Percentiles rank a stretch among this genome's conserved stretches.
Conservation (phyloP, 352 stramenopile genomes). For the Pythium grandisporangium region DNA sequence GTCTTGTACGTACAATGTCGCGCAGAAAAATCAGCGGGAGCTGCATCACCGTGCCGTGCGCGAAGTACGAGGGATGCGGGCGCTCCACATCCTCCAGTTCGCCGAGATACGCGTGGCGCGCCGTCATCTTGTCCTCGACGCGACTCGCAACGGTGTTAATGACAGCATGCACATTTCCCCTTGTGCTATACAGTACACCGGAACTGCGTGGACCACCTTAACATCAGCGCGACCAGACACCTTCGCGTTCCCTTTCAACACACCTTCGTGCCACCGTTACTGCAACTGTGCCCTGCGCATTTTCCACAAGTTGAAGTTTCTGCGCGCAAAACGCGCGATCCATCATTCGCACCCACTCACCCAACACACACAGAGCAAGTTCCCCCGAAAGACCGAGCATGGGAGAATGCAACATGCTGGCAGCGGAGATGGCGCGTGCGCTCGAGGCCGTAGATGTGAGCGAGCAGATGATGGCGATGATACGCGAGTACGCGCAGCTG, state of each 20-base stretch:
- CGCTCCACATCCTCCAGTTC: constrained; percentile 49
- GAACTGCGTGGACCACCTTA: constrained; percentile 10
- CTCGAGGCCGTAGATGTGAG: constrained; percentile 11
- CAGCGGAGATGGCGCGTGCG: constrained; percentile 6
- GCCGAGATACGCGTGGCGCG: constrained; percentile 64
- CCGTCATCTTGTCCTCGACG: constrained; percentile 12
- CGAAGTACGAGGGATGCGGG: constrained; percentile 31
- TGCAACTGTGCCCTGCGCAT: constrained; percentile 9
- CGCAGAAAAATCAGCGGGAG: constrained; percentile 67
- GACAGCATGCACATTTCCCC: too few species aligned
- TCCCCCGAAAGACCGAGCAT: too few species aligned
- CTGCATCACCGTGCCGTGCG: constrained; percentile 34
- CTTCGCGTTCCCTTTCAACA: not conserved
- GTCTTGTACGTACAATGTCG: constrained; percentile 42
- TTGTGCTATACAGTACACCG: too few species aligned
- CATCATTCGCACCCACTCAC: too few species aligned
- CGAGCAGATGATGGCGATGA: constrained; percentile 17
- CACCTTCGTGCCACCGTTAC: constrained; percentile 4
- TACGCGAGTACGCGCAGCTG: constrained; percentile 17
- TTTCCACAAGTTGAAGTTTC: constrained; percentile 11
- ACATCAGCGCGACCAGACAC: not conserved
- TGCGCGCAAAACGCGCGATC: too few species aligned
- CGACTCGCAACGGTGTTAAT: too few species aligned
- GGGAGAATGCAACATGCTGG: constrained; percentile 1
- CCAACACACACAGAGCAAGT: too few species aligned